A percentile compares a stretch with the other conserved stretches of the same genome.
Evolutionary conservation across 176 grass and related monocot genomes (phyloP).

Genomic region (Cenchrus fungigraminus): DNA sequence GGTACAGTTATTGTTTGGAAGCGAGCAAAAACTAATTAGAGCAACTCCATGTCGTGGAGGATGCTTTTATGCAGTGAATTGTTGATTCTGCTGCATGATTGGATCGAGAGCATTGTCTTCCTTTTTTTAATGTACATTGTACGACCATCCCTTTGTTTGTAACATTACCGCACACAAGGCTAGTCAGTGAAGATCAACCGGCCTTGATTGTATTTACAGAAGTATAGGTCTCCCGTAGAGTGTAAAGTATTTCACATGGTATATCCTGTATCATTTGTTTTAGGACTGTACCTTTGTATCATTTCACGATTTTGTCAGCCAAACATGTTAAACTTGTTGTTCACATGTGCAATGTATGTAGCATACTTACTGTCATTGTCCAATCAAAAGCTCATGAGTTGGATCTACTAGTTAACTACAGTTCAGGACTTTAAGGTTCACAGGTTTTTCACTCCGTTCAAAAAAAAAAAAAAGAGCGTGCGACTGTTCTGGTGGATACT

Average conservation of each 20-base stretch:
- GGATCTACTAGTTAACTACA: not conserved
- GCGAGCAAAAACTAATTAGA: constrained; percentile 62
- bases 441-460: too few relatives aligned
- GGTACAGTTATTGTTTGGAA: constrained; percentile 99
- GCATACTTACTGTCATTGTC: not conserved
- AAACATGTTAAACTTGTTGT: not conserved
- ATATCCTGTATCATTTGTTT: constrained; percentile 12
- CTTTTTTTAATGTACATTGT: constrained; percentile 19
- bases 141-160: constrained; percentile 40
- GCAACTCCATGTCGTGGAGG: not conserved
- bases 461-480: too few relatives aligned
- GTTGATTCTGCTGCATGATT: constrained; percentile 32
- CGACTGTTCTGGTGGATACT: too few relatives aligned
- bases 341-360: not conserved
- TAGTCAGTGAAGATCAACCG: constrained; percentile 13
- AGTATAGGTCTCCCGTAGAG: constrained; percentile 36
- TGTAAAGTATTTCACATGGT: constrained; percentile 32
- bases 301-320: constrained; percentile 19
- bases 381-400: not conserved
- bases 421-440: too few relatives aligned
- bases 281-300: constrained; percentile 25
- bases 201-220: constrained; percentile 32
- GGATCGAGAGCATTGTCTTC: not conserved
- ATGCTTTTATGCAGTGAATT: constrained; percentile 18
- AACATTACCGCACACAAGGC: constrained; percentile 42